Evolutionary conservation across 768 basidiomycete species (phyloP).

Genomic region (Agaricus blazei): DNA sequence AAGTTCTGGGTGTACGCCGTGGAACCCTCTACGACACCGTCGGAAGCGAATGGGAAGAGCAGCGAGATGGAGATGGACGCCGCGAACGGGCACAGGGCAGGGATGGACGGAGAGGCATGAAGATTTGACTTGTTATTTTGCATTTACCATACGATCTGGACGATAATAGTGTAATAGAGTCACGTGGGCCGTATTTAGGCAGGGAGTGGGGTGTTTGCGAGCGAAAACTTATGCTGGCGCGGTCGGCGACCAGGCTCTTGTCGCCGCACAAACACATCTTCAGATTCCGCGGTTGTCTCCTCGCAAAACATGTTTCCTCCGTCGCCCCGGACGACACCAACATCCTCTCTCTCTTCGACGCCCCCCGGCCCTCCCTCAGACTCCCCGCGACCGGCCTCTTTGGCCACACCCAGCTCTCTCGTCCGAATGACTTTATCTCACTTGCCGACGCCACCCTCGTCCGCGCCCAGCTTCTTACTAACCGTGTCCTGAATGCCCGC

Average conservation of each 20-base stretch:
- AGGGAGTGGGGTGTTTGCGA: not conserved
- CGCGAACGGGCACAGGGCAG: not conserved
- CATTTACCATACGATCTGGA: conserved; percentile 3
- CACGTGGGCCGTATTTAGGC: conserved; percentile 1
- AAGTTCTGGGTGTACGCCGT: conserved; percentile 90
- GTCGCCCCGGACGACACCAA: conserved; percentile 62
- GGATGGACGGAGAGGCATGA: not conserved
- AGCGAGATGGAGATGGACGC: not conserved
- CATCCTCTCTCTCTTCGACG: conserved; percentile 69
- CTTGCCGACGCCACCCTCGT: conserved; percentile 77
- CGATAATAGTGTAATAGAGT: not conserved
- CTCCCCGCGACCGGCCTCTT: conserved; percentile 73
- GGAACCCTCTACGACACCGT: conserved; percentile 49
- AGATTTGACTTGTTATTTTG: not conserved
- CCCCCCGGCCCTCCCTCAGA: conserved; percentile 42
- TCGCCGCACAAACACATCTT: conserved; percentile 26
- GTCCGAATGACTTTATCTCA: conserved; percentile 62
- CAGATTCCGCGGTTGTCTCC: conserved; percentile 39
- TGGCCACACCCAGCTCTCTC: conserved; percentile 65
- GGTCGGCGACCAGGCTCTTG: conserved; percentile 37
- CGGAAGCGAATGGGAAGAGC: conserved; percentile 8
- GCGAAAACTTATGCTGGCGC: conserved; percentile 33
- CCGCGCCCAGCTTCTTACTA: conserved; percentile 78
- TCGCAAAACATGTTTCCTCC: conserved; percentile 38
- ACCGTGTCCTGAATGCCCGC: conserved; percentile 72